Percentiles rank a stretch among this genome's conserved stretches.
Conservation (phyloP, 1,284 basidiomycete genomes). For the Cutaneotrichosporon sp. region DNA sequence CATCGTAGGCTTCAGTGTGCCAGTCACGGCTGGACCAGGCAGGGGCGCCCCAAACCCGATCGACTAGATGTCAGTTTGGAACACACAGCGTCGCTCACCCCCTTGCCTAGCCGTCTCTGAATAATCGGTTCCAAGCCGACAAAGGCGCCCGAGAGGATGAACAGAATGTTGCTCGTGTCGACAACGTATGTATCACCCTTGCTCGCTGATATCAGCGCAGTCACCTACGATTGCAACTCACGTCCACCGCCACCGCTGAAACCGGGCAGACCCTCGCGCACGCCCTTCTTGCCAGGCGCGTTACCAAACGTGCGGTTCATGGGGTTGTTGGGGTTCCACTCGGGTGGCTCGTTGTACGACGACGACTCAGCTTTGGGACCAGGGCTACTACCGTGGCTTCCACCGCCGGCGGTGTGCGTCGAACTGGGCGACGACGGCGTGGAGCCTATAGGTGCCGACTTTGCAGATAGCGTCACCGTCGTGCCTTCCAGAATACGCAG, state of each 20-base stretch:
- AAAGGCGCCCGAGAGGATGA: slow-evolving; percentile 88
- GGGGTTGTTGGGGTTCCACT: slow-evolving; percentile 41
- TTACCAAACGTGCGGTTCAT: slow-evolving; percentile 35
- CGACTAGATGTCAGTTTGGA: slow-evolving; percentile 53
- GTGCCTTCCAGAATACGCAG: slow-evolving; percentile 91
- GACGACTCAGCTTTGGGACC: slow-evolving; percentile 21
- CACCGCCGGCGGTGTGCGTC: slow-evolving; percentile 1
- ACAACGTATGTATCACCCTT: slow-evolving; percentile 47
- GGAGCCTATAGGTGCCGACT: slow-evolving; percentile 47
- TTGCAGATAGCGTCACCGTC: slow-evolving; percentile 65
- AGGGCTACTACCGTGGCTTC: slow-evolving; percentile 2
- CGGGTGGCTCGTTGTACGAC: slow-evolving; percentile 32
- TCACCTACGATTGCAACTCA: neutral
- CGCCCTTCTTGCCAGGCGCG: slow-evolving; percentile 34
- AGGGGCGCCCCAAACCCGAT: slow-evolving; percentile 80
- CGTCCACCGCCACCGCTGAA: slow-evolving; percentile 37
- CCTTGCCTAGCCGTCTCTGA: slow-evolving; percentile 70
- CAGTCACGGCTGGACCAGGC: slow-evolving; percentile 24
- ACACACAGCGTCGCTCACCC: slow-evolving; percentile 51
- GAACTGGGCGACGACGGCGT: slow-evolving; percentile 46
- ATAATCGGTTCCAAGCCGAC: slow-evolving; percentile 83
- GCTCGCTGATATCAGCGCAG: slow-evolving; percentile 3
- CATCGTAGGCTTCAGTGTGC: slow-evolving; percentile 34
- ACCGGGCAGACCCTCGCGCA: slow-evolving; percentile 42
- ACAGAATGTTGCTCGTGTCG: slow-evolving; percentile 69